phyloP scores from a whole-genome alignment of 108 stramenopile species.

The Conticribra guillardii region DNA sequence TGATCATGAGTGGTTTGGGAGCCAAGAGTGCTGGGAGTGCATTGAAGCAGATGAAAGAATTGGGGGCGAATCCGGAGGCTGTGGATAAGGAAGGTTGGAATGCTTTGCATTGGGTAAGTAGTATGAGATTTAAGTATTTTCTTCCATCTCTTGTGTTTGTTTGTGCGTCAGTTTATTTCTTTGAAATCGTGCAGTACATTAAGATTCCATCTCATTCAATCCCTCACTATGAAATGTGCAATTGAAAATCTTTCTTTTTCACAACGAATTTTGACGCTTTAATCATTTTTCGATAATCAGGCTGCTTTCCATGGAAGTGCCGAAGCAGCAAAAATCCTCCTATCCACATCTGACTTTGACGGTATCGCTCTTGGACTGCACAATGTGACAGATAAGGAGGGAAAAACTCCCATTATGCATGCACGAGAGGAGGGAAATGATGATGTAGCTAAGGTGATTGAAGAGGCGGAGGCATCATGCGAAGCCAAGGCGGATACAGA shows the following conservation, averaged over 20 bases:
- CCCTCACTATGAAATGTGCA: too few relatives aligned
- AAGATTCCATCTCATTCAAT: too few relatives aligned
- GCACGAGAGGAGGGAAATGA: conserved; percentile 77
- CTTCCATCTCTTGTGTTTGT: too few relatives aligned
- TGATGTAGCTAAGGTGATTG: conserved; percentile 70
- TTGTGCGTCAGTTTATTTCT: too few relatives aligned
- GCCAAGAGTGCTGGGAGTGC: conserved; percentile 56
- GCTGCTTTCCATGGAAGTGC: conserved; percentile 83
- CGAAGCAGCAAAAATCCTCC: conserved; percentile 70
- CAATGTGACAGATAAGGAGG: conserved; percentile 80
- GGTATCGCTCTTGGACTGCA: conserved; percentile 55
- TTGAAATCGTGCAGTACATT: too few relatives aligned
- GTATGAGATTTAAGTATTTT: too few relatives aligned
- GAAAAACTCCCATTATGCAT: conserved; percentile 75
- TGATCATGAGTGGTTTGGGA: conserved; percentile 81
- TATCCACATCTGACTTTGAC: conserved; percentile 33
- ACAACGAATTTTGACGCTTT: not conserved
- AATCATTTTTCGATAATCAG: not conserved
- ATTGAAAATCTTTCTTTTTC: not conserved
- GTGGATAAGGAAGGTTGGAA: conserved; percentile 88
- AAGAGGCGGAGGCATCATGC: conserved; percentile 34
- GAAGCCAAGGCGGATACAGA: conserved; percentile 12
- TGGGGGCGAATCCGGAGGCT: conserved; percentile 79
- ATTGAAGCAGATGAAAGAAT: conserved; percentile 59
- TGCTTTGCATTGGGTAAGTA: conserved; percentile 77